Evolutionary conservation across 345 rosid genomes (phyloP), one percentile per base, ranked within the genome.

Genomic region (Noccaea caerulescens): DNA sequence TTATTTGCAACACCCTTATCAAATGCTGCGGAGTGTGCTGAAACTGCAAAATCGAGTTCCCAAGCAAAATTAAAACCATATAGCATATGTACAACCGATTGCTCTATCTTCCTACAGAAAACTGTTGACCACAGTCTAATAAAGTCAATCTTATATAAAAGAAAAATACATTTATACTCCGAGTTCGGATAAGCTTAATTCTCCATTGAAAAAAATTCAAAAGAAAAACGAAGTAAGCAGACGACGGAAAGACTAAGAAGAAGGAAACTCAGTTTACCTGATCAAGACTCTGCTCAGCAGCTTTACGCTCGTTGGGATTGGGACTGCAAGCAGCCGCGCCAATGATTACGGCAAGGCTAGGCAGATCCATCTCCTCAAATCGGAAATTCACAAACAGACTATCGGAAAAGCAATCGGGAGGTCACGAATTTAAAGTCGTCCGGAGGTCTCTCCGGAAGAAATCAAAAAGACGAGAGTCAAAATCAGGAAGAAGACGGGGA

Each of bases 11-110:
- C 60, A 90, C 63, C 81, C 99, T 85, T 63, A 92, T 84, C 59
- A 95, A 82, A 79, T 95, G 99, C 86, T 92, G 96, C 0, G 98
- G 98, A 37, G 88, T 68, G 76, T 78, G 85, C 78, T 95, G 93
- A 49, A 88, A 59, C 98, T 95, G 88, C 81, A 80, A 58, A 59
- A 62, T 34, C 33, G 8, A 72, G 16, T 10, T 18, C 12, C 7
- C 58, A 56, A 68, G 8, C 63, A 11, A 25, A 25, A 14, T 54
- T 45, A 44, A 61, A 44, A 13, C 30, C n/a, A 10, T 36, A 20
- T 8, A 4, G 12, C 42, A 11, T 16, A 38, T 1, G 20, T 8
- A 38, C 3, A 50, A 60, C 0, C 12, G 20, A 42, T 38, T 67
- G 8, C 5, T 27, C 7, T 56, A 58, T 39, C 42, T 44, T 45